Evolutionary conservation across 1,284 basidiomycete genomes (phyloP).

Genomic region (Exobasidium rhododendri): DNA sequence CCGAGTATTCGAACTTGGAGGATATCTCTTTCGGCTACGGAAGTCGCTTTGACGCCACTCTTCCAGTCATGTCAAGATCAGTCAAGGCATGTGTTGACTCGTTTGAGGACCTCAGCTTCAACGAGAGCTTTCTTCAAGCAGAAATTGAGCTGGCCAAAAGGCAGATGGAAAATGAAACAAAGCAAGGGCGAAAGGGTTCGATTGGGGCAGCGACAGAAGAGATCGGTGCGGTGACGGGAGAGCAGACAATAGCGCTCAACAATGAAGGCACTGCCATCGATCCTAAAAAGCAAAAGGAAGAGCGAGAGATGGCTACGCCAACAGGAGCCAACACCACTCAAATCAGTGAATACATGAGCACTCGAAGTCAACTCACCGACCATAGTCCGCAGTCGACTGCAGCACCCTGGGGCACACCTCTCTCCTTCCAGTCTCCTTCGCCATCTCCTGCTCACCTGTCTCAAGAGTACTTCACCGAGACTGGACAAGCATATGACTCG

Average conservation of each 20-base stretch:
- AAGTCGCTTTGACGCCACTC: neutral
- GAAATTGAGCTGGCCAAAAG: constrained; percentile 12
- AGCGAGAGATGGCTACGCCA: neutral
- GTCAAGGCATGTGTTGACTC: neutral
- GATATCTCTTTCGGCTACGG: neutral
- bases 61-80: neutral
- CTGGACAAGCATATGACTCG: too few species aligned
- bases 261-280: neutral
- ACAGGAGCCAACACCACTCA: neutral
- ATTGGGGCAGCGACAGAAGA: neutral
- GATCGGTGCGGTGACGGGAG: neutral
- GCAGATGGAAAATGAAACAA: neutral
- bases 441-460: too few species aligned
- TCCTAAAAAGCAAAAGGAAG: neutral
- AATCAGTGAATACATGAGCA: neutral
- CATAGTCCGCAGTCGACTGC: neutral
- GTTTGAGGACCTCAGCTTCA: constrained; percentile 40
- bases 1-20: neutral
- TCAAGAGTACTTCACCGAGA: too few species aligned
- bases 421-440: neutral
- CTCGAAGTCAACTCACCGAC: neutral
- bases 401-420: neutral
- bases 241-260: neutral
- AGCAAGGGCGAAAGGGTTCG: neutral
- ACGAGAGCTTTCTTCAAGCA: constrained; percentile 43